phyloP scores from a whole-genome alignment of 352 stramenopile genomes.

The Phytophthora tentaculata region DNA sequence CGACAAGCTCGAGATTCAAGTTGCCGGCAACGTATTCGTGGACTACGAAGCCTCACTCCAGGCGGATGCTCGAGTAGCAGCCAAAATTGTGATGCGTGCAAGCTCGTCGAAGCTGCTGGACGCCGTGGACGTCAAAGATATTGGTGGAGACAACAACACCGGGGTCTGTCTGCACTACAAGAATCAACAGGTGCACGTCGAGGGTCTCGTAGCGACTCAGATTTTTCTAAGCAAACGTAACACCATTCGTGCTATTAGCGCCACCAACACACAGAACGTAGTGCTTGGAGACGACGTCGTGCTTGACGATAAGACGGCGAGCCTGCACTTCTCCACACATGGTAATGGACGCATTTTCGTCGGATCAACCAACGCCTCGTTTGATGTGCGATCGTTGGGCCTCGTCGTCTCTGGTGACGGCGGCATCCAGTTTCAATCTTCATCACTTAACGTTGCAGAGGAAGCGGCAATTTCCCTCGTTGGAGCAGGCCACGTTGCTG shows the following conservation, averaged over 20 bases:
- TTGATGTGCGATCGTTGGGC: conserved; percentile 20
- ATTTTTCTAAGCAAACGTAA: conserved; percentile 35
- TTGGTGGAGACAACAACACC: conserved; percentile 7
- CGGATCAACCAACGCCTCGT: not conserved
- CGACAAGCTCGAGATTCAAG: conserved; percentile 33
- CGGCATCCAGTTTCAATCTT: conserved; percentile 37
- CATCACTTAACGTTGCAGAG: conserved; percentile 31
- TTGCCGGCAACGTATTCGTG: conserved; percentile 50
- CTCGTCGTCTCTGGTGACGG: conserved; percentile 32
- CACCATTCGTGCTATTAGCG: conserved; percentile 21
- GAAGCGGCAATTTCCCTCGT: conserved; percentile 25
- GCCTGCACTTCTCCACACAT: conserved; percentile 32
- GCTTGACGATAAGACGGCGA: conserved; percentile 28
- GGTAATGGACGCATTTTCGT: conserved; percentile 30
- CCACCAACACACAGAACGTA: conserved; percentile 28
- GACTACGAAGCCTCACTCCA: conserved; percentile 40
- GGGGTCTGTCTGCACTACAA: conserved; percentile 50
- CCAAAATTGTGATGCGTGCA: conserved; percentile 39
- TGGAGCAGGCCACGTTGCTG: conserved; percentile 23
- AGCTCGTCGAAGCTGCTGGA: conserved; percentile 34
- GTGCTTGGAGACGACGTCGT: conserved; percentile 42
- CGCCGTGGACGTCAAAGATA: conserved; percentile 30
- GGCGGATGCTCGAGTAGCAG: conserved; percentile 18
- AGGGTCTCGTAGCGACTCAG: conserved; percentile 44
- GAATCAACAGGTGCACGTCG: conserved; percentile 42